These are phyloP conservation scores for Ustilago cynodontis DNA, from an alignment of 1,284 basidiomycete species.

Conservation along the genomic window DNA sequence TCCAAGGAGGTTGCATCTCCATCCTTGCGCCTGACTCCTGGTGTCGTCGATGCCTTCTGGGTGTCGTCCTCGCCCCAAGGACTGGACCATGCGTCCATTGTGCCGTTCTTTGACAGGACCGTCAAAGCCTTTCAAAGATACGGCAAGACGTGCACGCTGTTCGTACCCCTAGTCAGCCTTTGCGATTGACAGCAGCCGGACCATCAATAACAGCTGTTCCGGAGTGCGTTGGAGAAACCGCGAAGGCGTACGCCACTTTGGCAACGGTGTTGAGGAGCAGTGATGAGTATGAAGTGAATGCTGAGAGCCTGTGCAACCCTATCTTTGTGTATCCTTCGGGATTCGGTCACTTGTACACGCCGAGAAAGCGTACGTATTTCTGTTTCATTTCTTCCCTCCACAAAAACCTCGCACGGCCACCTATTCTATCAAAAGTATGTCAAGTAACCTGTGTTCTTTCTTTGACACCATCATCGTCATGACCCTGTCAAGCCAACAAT, in stretches of 20 bases:
- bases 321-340: slow-evolving; percentile 4
- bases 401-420: slow-evolving; percentile 8
- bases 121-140: not conserved
- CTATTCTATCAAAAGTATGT: not conserved
- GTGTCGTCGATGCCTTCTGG: not conserved
- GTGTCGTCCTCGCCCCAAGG: slow-evolving; percentile 40
- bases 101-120: not conserved
- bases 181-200: not conserved
- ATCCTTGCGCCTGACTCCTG: not conserved
- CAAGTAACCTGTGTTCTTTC: not conserved
- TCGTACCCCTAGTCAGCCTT: not conserved
- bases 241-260: not conserved
- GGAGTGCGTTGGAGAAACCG: not conserved
- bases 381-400: slow-evolving; percentile 9
- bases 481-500: not conserved
- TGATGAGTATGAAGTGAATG: slow-evolving; percentile 1
- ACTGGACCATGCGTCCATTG: slow-evolving; percentile 52
- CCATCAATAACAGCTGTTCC: not conserved
- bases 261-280: not conserved
- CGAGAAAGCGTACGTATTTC: not conserved
- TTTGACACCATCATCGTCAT: slow-evolving; percentile 6
- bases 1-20: not conserved
- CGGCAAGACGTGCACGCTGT: not conserved
- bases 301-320: not conserved
- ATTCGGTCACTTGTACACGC: slow-evolving; percentile 6